phyloP scores from a whole-genome alignment of 2,329 filamentous ascomycete genomes.

The Calcarisporium arbuscula region DNA sequence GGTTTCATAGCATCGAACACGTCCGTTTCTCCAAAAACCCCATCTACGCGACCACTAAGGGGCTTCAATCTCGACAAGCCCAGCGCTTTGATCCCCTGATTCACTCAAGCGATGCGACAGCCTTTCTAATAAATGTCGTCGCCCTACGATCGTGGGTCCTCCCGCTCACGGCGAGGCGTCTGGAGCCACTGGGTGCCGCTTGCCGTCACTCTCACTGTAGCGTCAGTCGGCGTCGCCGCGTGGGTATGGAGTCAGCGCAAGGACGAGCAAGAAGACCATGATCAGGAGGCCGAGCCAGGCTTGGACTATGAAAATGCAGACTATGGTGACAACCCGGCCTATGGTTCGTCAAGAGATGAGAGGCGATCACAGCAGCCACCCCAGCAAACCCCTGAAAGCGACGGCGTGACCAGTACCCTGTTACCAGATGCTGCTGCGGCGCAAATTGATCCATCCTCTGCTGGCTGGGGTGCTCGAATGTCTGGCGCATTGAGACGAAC shows the following conservation, averaged over 20 bases:
- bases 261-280: constrained; percentile 66
- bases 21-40: too few species aligned
- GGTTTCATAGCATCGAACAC: too few species aligned
- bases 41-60: constrained; percentile 1
- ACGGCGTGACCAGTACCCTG: constrained; percentile 23
- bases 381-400: constrained; percentile 30
- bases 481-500: constrained; percentile 75
- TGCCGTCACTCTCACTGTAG: constrained; percentile 77
- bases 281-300: constrained; percentile 44
- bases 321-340: constrained; percentile 47
- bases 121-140: constrained; percentile 46
- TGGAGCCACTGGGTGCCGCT: constrained; percentile 87
- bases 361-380: constrained; percentile 21
- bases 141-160: constrained; percentile 46
- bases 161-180: constrained; percentile 55
- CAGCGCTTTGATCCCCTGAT: too few species aligned
- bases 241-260: constrained; percentile 92
- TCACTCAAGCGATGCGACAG: constrained; percentile 30
- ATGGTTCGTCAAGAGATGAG: constrained; percentile 34
- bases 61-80: constrained; percentile 2
- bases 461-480: constrained; percentile 69
- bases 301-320: constrained; percentile 42
- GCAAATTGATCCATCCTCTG: constrained; percentile 25
- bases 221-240: constrained; percentile 76
- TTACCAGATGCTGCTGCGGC: constrained; percentile 10